These are phyloP conservation scores for Penicillium desertorum DNA, from an alignment of 495 filamentous ascomycete species.

Conservation along the genomic window DNA sequence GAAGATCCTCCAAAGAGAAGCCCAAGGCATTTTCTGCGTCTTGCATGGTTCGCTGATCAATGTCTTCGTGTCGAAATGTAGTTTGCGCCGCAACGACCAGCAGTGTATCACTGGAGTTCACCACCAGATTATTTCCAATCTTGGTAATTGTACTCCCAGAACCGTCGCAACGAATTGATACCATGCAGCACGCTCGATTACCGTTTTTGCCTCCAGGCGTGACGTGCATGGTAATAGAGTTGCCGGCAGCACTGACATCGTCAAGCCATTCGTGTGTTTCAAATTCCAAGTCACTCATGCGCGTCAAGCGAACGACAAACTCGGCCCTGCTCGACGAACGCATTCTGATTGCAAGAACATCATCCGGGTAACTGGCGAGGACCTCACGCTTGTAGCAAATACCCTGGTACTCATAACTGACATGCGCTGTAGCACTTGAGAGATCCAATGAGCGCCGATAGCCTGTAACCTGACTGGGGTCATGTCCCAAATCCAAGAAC, in stretches of 20 bases:
- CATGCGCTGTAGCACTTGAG: conserved; percentile 32
- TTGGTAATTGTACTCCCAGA: conserved; percentile 24
- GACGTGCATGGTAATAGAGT: conserved; percentile 39
- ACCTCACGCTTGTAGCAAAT: conserved; percentile 35
- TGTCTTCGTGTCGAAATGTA: conserved; percentile 35
- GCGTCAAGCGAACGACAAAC: conserved; percentile 31
- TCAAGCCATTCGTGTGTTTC: conserved; percentile 46
- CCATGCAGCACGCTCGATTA: conserved; percentile 35
- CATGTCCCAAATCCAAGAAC: conserved; percentile 47
- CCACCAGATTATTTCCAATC: conserved; percentile 34
- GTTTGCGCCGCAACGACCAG: conserved; percentile 45
- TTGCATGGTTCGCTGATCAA: conserved; percentile 21
- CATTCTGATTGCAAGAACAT: conserved; percentile 44
- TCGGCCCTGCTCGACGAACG: conserved; percentile 29
- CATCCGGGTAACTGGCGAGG: conserved; percentile 43
- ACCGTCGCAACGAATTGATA: conserved; percentile 28
- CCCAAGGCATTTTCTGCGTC: conserved; percentile 28
- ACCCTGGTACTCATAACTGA: conserved; percentile 38
- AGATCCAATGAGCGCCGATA: conserved; percentile 51
- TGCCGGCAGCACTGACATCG: conserved; percentile 24
- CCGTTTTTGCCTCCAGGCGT: conserved; percentile 39
- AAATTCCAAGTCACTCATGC: conserved; percentile 39
- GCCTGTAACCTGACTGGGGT: conserved; percentile 23
- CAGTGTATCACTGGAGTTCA: conserved; percentile 30
- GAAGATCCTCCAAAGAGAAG: conserved; percentile 23